Base-by-base conservation (phyloP, 495 filamentous ascomycete species). In the Cercophora samala region DNA sequence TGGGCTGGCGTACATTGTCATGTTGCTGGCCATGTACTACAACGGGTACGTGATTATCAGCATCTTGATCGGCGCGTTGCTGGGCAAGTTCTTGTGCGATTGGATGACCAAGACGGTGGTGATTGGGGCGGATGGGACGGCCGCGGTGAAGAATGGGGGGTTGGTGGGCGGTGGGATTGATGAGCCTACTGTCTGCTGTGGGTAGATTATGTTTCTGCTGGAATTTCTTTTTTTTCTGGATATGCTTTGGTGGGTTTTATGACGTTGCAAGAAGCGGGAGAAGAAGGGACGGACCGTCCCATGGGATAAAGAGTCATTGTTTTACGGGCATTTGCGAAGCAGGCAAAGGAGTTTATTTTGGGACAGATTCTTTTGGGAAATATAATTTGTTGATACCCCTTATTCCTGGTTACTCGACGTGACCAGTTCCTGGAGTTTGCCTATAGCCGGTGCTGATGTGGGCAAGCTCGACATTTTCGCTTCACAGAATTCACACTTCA, bases 31-130 rank as follows among this genome's bases (percentile, higher is more conserved):
- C 51, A 85, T 84, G 82, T 81, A 81, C 62, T 84, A 78, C 69
- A 84, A 86, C 63, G 84, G 85, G 18, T 87, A 86, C 61, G 79
- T 86, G 70, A 84, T 87, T 69, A 82, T 86, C 67, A 80, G 77
- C 68, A 85, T 87, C 65, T 73, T 86, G 55, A 80, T 87, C 64
- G 84, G 84, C 13, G 81, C 84, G 3, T 73, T 76, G 22, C 64
- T 83, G 46, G 81, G 81, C 24, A 80, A 80, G 67, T 82, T 82
- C 55, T 11, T 82, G 37, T 80, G 73, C 64, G 78, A 82, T 54
- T 83, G 81, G 81, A 72, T 75, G 75, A 70, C 64, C 23, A 54
- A 46, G 65, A 76, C 67, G 4, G 68, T 74, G 22, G 65, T 71
- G 1, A 60, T 73, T 23, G 24, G 42, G n/a, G 6, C 46, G 4